Base-by-base conservation (phyloP, 2,329 filamentous ascomycete species). In the Cephalotrichum gorgonifer region DNA sequence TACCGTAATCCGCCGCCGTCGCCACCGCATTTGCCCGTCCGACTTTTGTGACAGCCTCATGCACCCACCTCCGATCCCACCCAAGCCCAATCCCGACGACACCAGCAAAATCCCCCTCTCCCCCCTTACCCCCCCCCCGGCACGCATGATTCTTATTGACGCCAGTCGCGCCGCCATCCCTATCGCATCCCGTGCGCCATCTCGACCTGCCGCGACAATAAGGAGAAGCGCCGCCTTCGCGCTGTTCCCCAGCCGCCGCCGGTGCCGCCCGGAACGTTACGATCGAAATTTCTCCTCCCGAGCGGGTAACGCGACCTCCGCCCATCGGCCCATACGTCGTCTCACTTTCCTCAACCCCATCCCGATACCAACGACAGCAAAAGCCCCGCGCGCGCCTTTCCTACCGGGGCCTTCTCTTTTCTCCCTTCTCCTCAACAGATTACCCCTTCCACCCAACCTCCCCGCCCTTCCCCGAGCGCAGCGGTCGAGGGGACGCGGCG, bases 91-190 rank as follows among this genome's bases (percentile, higher is more conserved):
- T 30, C 41, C 22, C 47, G 27, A 49, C 31, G 15, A 17, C 17
- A 39, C 35, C 35, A 39, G 35, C 7, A 39, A 39, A 20, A 2
- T 25, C 41, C 5, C 41, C 41, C 22, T 76, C n/a, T n/a, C n/a
- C n/a, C n/a, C n/a, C n/a, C n/a, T n/a, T n/a, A n/a, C n/a, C n/a
- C 75, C 64, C 76, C 75, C 60, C 73, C 79, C 63, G 76, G 74
- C 51, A 67, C 78, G 56, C 66, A 39, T 39, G 35, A 20, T 39
- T 20, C 22, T 39, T 20, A 20, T 39, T 39, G 35, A 39, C 35
- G 35, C 17, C 17, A 31, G 27, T 2, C 44, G 28, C 22, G 22
- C 44, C 27, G n/a, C 15, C 8, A 27, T 7, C 22, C 14, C 14
- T 4, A 20, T 26, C 42, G 8, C 14, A 22, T 30, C 8, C 27